Evolutionary conservation across 2,329 filamentous ascomycete genomes (phyloP), one percentile per base, ranked within the genome.

Genomic region (Lomentospora prolificans): DNA sequence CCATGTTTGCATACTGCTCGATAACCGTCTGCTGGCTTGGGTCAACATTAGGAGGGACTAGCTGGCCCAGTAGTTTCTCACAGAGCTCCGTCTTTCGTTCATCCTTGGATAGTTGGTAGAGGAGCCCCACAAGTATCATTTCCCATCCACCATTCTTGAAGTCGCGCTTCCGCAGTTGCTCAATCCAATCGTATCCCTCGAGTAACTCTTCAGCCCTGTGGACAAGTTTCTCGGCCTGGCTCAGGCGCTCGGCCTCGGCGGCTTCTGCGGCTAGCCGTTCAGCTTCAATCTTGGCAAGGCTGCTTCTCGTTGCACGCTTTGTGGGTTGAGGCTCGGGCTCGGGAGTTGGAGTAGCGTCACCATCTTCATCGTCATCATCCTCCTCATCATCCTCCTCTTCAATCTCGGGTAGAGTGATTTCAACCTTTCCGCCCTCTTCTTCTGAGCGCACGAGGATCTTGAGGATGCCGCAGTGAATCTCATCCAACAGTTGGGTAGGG

Each of bases 121-220:
- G 71, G 14, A 97, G 74, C 5, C 91, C 94, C 46, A 95, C 85
- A 65, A 97, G 79, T 60, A 96, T 92, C 59, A 90, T 71, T 69
- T 96, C 84, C 94, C 94, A 99, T 19, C 90, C 90, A 56, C 92
- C 94, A 48, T 92, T 81, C 60, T 82, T 78, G 66, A 97, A 96
- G 61, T 96, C 86, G 50, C 92, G 86, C 64, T 87, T 87, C 60
- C 85, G 84, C 22, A 96, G 75, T 59, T 89, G 81, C 55, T 95
- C 87, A 58, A 95, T 82, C 94, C 94, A 99, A 62, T 89, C 81
- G 60, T 86, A 90, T 5, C 82, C 75, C 7, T 73, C 76, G 50
- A 95, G 77, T 63, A 94, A 81, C 58, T 96, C 90, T 22, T 85
- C 80, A 6, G 90, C 91, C 9, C 81, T 84, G 65, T 90, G 85